Percentiles rank a stretch among this genome's conserved stretches.
Conservation (phyloP, 2,329 filamentous ascomycete genomes). For the Albifimbria verrucaria region DNA sequence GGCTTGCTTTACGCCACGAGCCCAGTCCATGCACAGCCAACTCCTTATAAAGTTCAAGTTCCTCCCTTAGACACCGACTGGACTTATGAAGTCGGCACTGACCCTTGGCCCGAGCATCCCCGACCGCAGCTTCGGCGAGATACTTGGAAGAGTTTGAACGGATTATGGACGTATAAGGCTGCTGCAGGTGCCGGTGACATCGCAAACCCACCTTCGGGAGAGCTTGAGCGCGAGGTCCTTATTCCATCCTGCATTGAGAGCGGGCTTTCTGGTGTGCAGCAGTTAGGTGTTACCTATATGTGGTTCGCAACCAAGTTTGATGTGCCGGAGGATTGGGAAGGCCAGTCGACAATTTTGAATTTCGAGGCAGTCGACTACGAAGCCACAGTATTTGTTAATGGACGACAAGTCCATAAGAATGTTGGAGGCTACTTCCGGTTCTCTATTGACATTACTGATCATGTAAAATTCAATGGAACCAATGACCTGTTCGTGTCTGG, state of each 20-base stretch:
- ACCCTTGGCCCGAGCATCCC: slow-evolving; percentile 57
- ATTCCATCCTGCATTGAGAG: slow-evolving; percentile 43
- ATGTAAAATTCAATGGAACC: slow-evolving; percentile 33
- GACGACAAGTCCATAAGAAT: slow-evolving; percentile 47
- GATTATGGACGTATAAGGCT: slow-evolving; percentile 52
- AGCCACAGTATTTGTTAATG: slow-evolving; percentile 57
- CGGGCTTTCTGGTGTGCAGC: slow-evolving; percentile 46
- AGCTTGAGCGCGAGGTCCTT: slow-evolving; percentile 35
- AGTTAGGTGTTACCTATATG: slow-evolving; percentile 36
- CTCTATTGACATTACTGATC: slow-evolving; percentile 53
- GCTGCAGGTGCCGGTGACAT: slow-evolving; percentile 18
- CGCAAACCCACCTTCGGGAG: slow-evolving; percentile 14
- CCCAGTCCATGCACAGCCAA: slow-evolving; percentile 1
- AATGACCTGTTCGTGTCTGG: slow-evolving; percentile 55
- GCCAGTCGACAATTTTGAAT: slow-evolving; percentile 45
- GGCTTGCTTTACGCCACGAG: not conserved
- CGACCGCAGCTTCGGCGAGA: slow-evolving; percentile 53
- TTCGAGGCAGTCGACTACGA: slow-evolving; percentile 60
- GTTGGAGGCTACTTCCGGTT: slow-evolving; percentile 62
- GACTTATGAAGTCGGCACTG: slow-evolving; percentile 48
- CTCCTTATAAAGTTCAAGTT: slow-evolving; percentile 32
- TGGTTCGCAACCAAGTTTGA: slow-evolving; percentile 51
- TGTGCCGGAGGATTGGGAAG: slow-evolving; percentile 44
- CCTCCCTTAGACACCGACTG: slow-evolving; percentile 48
- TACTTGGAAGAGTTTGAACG: slow-evolving; percentile 54